Conservation (phyloP, 75 land plant species). For the Picea glauca region DNA sequence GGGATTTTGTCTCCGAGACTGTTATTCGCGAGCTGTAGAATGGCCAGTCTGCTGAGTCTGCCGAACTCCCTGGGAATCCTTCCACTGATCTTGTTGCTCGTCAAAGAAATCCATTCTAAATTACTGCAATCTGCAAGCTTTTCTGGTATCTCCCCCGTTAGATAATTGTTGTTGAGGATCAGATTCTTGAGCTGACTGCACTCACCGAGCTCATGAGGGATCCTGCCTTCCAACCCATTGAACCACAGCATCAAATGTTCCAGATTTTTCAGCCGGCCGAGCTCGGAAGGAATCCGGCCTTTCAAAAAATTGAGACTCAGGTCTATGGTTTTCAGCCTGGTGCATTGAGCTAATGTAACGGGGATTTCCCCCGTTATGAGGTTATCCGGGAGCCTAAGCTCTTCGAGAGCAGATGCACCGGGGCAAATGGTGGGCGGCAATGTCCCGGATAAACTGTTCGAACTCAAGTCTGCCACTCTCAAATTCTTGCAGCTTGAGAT, state of each 20-base stretch:
- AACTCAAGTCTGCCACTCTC: slow-evolving; percentile 52
- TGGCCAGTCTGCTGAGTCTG: slow-evolving; percentile 45
- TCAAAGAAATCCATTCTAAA: slow-evolving; percentile 69
- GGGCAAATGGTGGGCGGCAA: slow-evolving; percentile 55
- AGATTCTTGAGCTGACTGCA: slow-evolving; percentile 54
- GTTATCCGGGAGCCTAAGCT: slow-evolving; percentile 57
- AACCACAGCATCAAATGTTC: slow-evolving; percentile 69
- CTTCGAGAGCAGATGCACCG: slow-evolving; percentile 43
- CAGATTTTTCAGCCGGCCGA: slow-evolving; percentile 57
- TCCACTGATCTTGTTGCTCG: slow-evolving; percentile 63
- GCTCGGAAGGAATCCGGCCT: slow-evolving; percentile 64
- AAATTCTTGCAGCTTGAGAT: slow-evolving; percentile 43
- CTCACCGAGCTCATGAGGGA: slow-evolving; percentile 67
- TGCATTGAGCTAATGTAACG: slow-evolving; percentile 30
- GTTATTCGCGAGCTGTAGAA: slow-evolving; percentile 75
- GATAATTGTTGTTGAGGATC: slow-evolving; percentile 64
- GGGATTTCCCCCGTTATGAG: slow-evolving; percentile 59
- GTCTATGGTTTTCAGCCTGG: slow-evolving; percentile 47
- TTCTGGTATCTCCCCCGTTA: slow-evolving; percentile 59
- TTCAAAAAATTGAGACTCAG: slow-evolving; percentile 62
- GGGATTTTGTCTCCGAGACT: slow-evolving; percentile 73
- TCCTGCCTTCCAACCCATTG: slow-evolving; percentile 54
- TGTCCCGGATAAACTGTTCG: slow-evolving; percentile 58
- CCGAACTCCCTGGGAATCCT: slow-evolving; percentile 57
- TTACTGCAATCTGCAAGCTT: slow-evolving; percentile 60